Percentiles rank a stretch among this genome's conserved stretches.
phyloP scores from a whole-genome alignment of 1,139 yeast species.

The Entelexis paramagnoliae region DNA sequence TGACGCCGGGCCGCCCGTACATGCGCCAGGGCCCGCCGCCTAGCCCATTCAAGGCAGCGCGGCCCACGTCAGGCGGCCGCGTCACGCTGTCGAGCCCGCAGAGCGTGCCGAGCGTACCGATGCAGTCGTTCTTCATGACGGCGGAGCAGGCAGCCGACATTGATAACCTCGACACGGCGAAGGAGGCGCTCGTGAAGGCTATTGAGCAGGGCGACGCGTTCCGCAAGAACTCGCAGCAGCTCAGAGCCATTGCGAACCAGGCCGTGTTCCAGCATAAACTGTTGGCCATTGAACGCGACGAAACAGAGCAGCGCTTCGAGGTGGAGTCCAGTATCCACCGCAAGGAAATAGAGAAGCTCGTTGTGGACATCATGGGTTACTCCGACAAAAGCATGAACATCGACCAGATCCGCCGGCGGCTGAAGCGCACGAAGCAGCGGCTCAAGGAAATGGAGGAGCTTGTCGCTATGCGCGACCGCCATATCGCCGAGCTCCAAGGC shows the following conservation, averaged over 20 bases:
- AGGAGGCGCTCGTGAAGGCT: constrained; percentile 19
- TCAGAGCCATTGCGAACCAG: constrained; percentile 24
- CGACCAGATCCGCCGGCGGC: constrained; percentile 33
- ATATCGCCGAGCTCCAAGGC: constrained; percentile 28
- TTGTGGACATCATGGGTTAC: constrained; percentile 30
- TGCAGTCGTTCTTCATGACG: constrained; percentile 22
- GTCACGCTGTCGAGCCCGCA: constrained; percentile 9
- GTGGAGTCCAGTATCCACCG: constrained; percentile 40
- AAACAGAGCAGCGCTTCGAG: constrained; percentile 36
- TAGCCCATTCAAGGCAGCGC: constrained; percentile 8
- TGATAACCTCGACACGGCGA: constrained; percentile 10
- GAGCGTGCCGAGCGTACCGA: constrained; percentile 23
- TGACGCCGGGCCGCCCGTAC: constrained; percentile 22
- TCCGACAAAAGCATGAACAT: constrained; percentile 23
- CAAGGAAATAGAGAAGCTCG: constrained; percentile 42
- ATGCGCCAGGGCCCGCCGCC: neutral
- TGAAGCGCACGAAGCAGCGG: constrained; percentile 35
- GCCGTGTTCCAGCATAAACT: constrained; percentile 36
- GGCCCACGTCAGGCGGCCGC: constrained; percentile 2
- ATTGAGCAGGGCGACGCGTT: constrained; percentile 22
- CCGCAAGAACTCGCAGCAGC: constrained; percentile 23
- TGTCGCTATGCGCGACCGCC: constrained; percentile 37
- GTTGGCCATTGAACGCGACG: constrained; percentile 33
- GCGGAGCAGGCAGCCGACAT: constrained; percentile 17
- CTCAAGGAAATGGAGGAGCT: constrained; percentile 38